A percentile compares a stretch with the other conserved stretches of the same genome.
phyloP scores from a whole-genome alignment of 139 green algal genomes.

The Picochlorum sp. region DNA sequence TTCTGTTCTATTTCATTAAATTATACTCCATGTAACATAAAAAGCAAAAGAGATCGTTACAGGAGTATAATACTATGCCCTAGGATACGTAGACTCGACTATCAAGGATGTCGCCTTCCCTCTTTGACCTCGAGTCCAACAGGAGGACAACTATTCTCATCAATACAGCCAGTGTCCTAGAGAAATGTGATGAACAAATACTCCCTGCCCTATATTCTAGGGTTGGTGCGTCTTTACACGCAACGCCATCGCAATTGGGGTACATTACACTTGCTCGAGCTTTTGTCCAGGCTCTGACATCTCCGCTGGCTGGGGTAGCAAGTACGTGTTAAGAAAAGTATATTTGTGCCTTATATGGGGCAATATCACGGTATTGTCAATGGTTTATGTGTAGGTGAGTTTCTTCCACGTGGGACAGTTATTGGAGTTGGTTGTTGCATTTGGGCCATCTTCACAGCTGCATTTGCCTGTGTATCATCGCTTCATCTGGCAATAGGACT shows the following conservation, averaged over 20 bases:
- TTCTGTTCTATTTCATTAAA: too few species aligned
- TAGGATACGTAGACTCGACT: too few species aligned
- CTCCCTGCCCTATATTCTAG: conserved; percentile 70
- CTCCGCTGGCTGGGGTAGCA: conserved; percentile 36
- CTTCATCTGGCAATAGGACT: conserved; percentile 38
- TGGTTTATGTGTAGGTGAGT: conserved; percentile 6
- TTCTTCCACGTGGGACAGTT: conserved; percentile 42
- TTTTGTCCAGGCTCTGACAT: conserved; percentile 53
- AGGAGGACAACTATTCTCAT: conserved; percentile 29
- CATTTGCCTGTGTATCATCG: conserved; percentile 28
- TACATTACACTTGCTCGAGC: conserved; percentile 55
- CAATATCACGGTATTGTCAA: conserved; percentile 6
- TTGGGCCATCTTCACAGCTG: conserved; percentile 58
- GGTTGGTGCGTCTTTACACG: conserved; percentile 46
- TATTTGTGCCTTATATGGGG: neutral
- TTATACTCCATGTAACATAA: too few species aligned
- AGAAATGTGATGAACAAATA: conserved; percentile 61
- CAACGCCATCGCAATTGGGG: conserved; percentile 59
- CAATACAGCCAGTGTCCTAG: conserved; percentile 59
- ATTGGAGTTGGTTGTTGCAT: conserved; percentile 55
- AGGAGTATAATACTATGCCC: too few species aligned
- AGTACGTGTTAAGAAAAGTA: neutral
- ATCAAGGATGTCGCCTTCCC: too few species aligned
- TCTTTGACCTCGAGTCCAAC: too few species aligned
- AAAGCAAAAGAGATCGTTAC: too few species aligned